Evolutionary conservation across 495 filamentous ascomycete genomes (phyloP).

Genomic region (Xylaria cubensis): DNA sequence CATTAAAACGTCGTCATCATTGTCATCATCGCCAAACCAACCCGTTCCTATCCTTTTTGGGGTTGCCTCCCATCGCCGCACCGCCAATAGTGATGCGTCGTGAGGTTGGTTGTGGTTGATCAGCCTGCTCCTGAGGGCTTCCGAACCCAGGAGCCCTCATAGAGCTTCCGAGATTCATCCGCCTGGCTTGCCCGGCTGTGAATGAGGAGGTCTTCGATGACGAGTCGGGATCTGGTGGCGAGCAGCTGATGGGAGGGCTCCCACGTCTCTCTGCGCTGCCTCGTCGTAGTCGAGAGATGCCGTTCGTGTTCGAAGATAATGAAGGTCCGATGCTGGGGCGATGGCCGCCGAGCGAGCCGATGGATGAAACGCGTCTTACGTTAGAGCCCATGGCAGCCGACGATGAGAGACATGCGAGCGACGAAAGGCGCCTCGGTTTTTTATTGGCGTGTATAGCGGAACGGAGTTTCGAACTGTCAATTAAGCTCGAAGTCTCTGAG

Average conservation of each 20-base stretch:
- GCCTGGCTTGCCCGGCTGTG: constrained; percentile 51
- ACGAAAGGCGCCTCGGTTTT: constrained; percentile 48
- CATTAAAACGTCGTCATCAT: neutral
- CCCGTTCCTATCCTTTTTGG: constrained; percentile 30
- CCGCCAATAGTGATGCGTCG: constrained; percentile 45
- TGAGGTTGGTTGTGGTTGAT: constrained; percentile 12
- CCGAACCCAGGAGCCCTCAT: constrained; percentile 36
- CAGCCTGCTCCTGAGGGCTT: constrained; percentile 32
- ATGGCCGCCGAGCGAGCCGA: constrained; percentile 33
- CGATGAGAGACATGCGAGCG: constrained; percentile 37
- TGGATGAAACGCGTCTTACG: constrained; percentile 47
- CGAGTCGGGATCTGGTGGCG: constrained; percentile 43
- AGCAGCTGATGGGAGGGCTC: constrained; percentile 53
- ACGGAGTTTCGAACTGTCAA: constrained; percentile 54
- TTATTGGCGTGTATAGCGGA: constrained; percentile 54
- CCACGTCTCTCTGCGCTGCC: constrained; percentile 49
- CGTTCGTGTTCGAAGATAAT: constrained; percentile 50
- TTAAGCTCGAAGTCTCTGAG: constrained; percentile 48
- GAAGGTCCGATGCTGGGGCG: constrained; percentile 41
- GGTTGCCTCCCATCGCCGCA: constrained; percentile 28
- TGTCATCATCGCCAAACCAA: constrained; percentile 2
- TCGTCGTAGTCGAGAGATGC: constrained; percentile 51
- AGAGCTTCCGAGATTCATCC: constrained; percentile 52
- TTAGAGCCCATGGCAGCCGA: constrained; percentile 32
- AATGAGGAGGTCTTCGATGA: constrained; percentile 33